Evolutionary conservation across 805 yeast genomes (phyloP), one percentile per base, ranked within the genome.

Genomic region (Cyberlindnera misumaiensis): DNA sequence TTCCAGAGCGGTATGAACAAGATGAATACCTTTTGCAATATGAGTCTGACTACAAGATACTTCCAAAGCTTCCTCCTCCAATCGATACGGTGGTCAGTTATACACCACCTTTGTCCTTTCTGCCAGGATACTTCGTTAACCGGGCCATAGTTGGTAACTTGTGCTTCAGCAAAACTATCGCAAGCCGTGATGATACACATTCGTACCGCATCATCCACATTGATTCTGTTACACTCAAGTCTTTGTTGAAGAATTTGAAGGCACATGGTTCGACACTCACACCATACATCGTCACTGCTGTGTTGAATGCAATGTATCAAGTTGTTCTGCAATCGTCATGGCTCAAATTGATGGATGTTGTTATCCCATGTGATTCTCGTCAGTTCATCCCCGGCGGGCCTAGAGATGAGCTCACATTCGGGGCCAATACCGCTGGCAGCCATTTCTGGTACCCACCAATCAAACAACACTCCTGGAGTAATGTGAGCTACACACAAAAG

Each of bases 331-430:
- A 24, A 1, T 22, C 40, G 8, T 13, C 40, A 2, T 41, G 34
- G 35, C 29, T 45, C 4, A 36, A 43, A 5, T 9, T 44, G 11
- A 37, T 45, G 4, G 48, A 48, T 28, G 30, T 46, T 30, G 38
- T 52, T 3, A 38, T 45, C 5, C 51, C 56, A 12, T 42, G 47
- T 33, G 43, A 52, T 28, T 34, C 54, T 24, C 42, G 56, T 32
- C 43, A 45, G 28, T 48, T 28, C 24, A 4, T 48, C 3, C 38
- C 44, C 1, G 4, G 39, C 1, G 39, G 37, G 24, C 4, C 12
- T 11, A 11, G n/a, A 2, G 48, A 43, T 12, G 11, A 18, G 16
- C 46, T 31, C 27, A 45, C 41, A 31, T 52, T 42, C 29, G 56
- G 56, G 5, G 27, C 48, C 8, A 46, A 46, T 27, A 45, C 48